Evolutionary conservation across 345 rosid species (phyloP), one percentile per base, ranked within the genome.

Genomic region (Trapa bicornis): DNA sequence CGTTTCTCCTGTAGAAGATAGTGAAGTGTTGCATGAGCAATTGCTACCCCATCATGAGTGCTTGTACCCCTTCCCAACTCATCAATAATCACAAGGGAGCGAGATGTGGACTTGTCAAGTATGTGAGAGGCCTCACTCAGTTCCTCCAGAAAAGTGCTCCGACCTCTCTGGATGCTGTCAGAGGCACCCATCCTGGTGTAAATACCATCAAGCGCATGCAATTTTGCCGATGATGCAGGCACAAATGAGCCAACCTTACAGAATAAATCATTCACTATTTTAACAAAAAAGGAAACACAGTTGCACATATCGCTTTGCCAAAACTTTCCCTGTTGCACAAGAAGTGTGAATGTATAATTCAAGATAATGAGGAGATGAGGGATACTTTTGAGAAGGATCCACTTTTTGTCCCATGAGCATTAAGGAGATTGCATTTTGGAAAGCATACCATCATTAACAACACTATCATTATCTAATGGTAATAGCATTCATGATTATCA

Each of bases 31-130:
- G 98, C 96, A 80, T 88, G 87, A 42, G 98, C 97, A 70, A 93
- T 87, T 52, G 98, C 96, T 69, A 81, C 91, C 61, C 98, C 97
- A 41, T 93, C 98, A 63, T 93, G 91, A 43, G 98, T 90, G 77
- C 97, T 90, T 45, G 98, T 88, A 69, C 98, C 98, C 73, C 97
- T 79, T 45, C 98, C 97, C 67, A 93, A 95, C 84, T 93, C 98
- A 65, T 93, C 97, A 36, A 93, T 76, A 71, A 93, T 86, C 69
- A 93, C 98, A 58, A 93, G 86, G 0, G 98, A 93, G 62, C 72
- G 73, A 12, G 77, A 67, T 1, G 97, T 84, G 78, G 94, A 90
- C 65, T 78, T 88, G 75, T 52, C 75, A 65, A 93, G 86, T 77
- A 93, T 88, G 41, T 81, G 79, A 47, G 92, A 83, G 48, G 91